Evolutionary conservation across 805 yeast species (phyloP).

Genomic region (Starmerella vitae): DNA sequence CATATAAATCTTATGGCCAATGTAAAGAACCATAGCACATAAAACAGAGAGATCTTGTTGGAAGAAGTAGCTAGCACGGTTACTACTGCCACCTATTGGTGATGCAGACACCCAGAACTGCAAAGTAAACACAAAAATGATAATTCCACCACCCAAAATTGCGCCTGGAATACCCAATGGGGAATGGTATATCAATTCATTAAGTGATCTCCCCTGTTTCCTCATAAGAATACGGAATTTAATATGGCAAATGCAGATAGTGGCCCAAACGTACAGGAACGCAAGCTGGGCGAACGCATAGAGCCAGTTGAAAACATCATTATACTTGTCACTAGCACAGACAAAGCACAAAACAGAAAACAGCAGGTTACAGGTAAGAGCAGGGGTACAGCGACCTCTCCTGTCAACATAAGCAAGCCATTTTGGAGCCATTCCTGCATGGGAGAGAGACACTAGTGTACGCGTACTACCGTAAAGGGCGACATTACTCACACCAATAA

Average conservation of each 20-base stretch:
- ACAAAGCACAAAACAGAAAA: constrained; percentile 46
- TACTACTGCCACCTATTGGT: constrained; percentile 38
- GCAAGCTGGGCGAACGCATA: constrained; percentile 18
- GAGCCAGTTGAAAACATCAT: constrained; percentile 20
- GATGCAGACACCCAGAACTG: constrained; percentile 72
- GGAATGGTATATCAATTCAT: constrained; percentile 52
- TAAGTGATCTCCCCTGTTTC: constrained; percentile 51
- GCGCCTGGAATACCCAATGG: constrained; percentile 62
- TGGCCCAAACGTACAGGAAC: constrained; percentile 16
- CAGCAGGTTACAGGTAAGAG: constrained; percentile 34
- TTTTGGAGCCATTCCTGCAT: constrained; percentile 47
- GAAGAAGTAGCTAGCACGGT: constrained; percentile 35
- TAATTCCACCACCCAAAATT: constrained; percentile 42
- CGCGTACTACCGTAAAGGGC: constrained; percentile 56
- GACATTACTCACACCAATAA: constrained; percentile 63
- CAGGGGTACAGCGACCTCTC: constrained; percentile 61
- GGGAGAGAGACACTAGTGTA: constrained; percentile 49
- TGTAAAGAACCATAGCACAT: constrained; percentile 32
- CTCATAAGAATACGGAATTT: constrained; percentile 44
- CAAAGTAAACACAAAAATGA: constrained; percentile 47
- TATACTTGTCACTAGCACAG: constrained; percentile 37
- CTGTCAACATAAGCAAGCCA: constrained; percentile 55
- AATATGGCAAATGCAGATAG: constrained; percentile 15
- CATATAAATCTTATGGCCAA: constrained; percentile 39
- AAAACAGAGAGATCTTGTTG: constrained; percentile 39